These are phyloP conservation scores for Incumbomyces lentus DNA, from an alignment of 2,329 filamentous ascomycete genomes.

Conservation along the genomic window DNA sequence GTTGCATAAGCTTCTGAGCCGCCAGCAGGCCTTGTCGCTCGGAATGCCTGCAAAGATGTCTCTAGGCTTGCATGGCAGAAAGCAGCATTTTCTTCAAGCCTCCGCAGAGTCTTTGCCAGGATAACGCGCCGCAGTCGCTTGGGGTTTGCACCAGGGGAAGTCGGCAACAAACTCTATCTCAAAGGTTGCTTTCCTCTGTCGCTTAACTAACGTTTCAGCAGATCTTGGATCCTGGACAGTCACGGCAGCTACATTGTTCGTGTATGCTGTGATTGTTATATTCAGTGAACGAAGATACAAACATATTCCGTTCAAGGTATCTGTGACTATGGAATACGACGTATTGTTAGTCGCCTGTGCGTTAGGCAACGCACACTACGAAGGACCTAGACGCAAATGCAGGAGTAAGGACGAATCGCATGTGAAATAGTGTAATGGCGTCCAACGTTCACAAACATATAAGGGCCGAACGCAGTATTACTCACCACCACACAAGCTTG, in stretches of 20 bases:
- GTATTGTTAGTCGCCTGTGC: too few relatives aligned
- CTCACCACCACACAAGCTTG: too few relatives aligned
- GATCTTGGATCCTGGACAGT: background rate
- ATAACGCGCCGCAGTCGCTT: background rate
- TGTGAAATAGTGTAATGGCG: too few relatives aligned
- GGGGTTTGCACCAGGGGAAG: background rate
- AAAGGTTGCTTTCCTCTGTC: background rate
- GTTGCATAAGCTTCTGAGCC: background rate
- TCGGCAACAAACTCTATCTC: slow-evolving; percentile 1
- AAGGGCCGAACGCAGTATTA: too few relatives aligned
- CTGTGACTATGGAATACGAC: too few relatives aligned
- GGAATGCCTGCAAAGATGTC: background rate
- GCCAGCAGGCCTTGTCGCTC: background rate
- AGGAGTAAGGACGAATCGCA: background rate
- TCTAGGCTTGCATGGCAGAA: background rate
- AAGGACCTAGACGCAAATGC: background rate
- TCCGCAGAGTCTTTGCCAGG: background rate
- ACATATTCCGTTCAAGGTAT: too few relatives aligned
- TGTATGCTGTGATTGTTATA: too few relatives aligned
- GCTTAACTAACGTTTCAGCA: background rate
- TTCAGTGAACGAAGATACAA: too few relatives aligned
- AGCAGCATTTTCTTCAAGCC: too few relatives aligned
- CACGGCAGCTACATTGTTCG: too few relatives aligned
- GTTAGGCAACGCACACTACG: too few relatives aligned
- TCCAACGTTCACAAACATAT: too few relatives aligned